A percentile compares a stretch with the other conserved stretches of the same genome.
Conservation (phyloP, 352 stramenopile species). For the Chrysophaeum taylorii region DNA sequence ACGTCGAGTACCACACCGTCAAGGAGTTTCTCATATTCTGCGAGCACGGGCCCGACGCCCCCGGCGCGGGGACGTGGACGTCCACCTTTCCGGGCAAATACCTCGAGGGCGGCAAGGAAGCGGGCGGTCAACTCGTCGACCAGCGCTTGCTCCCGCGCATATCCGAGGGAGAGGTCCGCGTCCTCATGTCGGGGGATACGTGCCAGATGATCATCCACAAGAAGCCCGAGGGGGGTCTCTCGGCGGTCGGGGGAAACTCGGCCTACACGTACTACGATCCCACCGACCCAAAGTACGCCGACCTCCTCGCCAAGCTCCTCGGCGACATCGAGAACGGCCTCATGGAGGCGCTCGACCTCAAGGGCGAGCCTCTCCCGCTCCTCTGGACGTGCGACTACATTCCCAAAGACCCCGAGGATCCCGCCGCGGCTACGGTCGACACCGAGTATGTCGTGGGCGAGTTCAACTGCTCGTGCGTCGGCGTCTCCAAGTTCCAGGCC, state of each 20-base stretch:
- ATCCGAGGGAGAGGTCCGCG: too few relatives aligned
- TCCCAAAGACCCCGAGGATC: too few relatives aligned
- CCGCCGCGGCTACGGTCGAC: too few relatives aligned
- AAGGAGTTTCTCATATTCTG: slow-evolving; percentile 17
- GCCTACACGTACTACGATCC: background rate
- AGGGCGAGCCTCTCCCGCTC: too few relatives aligned
- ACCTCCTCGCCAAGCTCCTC: background rate
- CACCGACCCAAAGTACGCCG: background rate
- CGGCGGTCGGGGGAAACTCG: background rate
- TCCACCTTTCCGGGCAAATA: slow-evolving; percentile 7
- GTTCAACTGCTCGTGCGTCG: background rate
- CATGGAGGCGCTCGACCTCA: background rate
- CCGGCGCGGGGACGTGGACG: background rate
- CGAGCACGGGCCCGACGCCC: slow-evolving; percentile 8
- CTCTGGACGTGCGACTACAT: too few relatives aligned
- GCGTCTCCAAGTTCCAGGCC: background rate
- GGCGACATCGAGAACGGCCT: background rate
- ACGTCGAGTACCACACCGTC: slow-evolving; percentile 18
- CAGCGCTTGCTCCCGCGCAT: too few relatives aligned
- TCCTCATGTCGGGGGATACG: background rate
- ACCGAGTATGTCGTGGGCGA: background rate
- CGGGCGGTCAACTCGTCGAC: too few relatives aligned
- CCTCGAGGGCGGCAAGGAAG: slow-evolving; percentile 9
- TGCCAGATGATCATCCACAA: too few relatives aligned
- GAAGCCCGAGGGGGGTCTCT: background rate